Evolutionary conservation across 2,329 filamentous ascomycete species (phyloP).

Genomic region (Xylaria sp.): DNA sequence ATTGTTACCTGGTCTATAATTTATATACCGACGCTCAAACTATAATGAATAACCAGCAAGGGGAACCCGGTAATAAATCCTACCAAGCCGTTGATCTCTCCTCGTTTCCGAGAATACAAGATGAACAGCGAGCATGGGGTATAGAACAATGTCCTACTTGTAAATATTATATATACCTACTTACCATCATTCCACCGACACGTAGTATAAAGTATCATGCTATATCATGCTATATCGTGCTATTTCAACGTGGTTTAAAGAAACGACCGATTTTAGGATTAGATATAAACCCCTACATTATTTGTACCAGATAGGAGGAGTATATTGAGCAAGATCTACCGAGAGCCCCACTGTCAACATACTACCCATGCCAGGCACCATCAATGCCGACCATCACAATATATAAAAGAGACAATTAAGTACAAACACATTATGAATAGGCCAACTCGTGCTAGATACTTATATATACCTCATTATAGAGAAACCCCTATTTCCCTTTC

Average conservation of each 20-base stretch:
- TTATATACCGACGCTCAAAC: neutral
- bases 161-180: too few species aligned
- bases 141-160: too few species aligned
- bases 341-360: neutral
- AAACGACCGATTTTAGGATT: too few species aligned
- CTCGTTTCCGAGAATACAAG: neutral
- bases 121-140: too few species aligned
- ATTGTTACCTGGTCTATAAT: neutral
- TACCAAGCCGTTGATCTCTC: neutral
- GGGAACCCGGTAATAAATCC: neutral
- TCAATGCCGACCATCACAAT: neutral
- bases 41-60: neutral
- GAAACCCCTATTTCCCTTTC: neutral
- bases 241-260: too few species aligned
- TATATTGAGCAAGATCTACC: neutral
- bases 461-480: neutral
- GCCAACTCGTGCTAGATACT: neutral
- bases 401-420: neutral
- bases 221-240: too few species aligned
- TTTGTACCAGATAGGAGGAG: neutral
- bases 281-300: neutral
- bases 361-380: neutral
- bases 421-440: conserved; percentile 4
- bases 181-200: too few species aligned
- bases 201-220: too few species aligned